Percentiles rank a stretch among this genome's conserved stretches.
These are phyloP conservation scores for Cryphonectria radicalis DNA, from an alignment of 2,329 filamentous ascomycete species.

Conservation along the genomic window DNA sequence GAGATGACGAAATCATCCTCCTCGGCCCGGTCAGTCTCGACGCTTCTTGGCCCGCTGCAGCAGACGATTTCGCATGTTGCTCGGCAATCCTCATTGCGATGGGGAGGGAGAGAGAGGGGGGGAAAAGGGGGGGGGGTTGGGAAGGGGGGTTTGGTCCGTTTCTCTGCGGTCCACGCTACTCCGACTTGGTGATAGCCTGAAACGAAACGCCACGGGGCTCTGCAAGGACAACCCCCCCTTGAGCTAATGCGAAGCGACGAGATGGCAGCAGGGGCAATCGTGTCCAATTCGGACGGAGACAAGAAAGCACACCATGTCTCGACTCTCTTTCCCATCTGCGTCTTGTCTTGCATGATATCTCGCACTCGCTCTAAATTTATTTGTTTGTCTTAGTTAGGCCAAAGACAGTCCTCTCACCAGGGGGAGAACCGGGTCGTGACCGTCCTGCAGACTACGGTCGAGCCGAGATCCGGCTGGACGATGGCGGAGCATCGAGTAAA, in stretches of 20 bases:
- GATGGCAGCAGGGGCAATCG: background rate
- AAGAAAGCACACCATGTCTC: background rate
- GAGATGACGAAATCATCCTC: slow-evolving; percentile 7
- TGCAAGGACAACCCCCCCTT: slow-evolving; percentile 12
- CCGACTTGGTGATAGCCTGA: slow-evolving; percentile 5
- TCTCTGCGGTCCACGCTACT: slow-evolving; percentile 1
- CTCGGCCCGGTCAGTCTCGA: background rate
- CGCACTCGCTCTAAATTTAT: slow-evolving; percentile 3
- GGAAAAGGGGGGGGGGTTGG: too few species aligned
- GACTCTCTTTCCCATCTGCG: background rate
- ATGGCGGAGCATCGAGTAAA: background rate
- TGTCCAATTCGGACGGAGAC: background rate
- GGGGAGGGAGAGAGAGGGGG: background rate
- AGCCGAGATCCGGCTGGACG: slow-evolving; percentile 12
- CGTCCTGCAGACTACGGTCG: background rate
- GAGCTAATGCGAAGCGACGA: slow-evolving; percentile 4
- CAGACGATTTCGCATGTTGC: background rate
- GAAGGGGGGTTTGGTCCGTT: background rate
- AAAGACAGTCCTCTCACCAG: background rate
- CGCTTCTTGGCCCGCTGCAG: background rate
- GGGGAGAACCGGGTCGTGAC: background rate
- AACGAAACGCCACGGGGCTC: slow-evolving; percentile 5
- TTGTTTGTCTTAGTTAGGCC: too few species aligned
- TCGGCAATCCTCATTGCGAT: background rate
- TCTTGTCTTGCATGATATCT: background rate